phyloP scores from a whole-genome alignment of 2,329 filamentous ascomycete species.

The Cercospora sp. region DNA sequence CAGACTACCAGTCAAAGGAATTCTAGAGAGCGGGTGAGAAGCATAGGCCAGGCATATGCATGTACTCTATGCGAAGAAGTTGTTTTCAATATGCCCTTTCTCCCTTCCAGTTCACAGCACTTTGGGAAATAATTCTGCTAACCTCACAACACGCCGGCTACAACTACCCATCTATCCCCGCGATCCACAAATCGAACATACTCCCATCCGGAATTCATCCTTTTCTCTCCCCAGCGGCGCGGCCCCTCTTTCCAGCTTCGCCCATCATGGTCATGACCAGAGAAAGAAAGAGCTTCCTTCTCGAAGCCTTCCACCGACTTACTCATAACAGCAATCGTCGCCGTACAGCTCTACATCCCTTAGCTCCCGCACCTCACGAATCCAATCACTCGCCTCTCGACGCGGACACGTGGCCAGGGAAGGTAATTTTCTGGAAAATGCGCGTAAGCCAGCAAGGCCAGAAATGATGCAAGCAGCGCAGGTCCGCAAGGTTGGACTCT shows the following conservation, averaged over 20 bases:
- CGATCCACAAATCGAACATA: background rate
- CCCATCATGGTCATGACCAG: background rate
- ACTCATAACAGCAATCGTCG: conserved; percentile 10
- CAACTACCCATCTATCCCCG: background rate
- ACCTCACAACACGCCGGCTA: background rate
- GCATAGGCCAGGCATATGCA: background rate
- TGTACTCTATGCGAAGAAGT: background rate
- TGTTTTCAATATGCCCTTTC: background rate
- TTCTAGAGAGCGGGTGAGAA: background rate
- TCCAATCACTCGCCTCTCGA: background rate
- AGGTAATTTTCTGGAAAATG: background rate
- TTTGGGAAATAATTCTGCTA: background rate
- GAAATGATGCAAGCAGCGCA: too few species aligned
- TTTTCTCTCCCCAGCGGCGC: background rate
- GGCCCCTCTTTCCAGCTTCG: background rate
- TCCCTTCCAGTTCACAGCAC: too few species aligned
- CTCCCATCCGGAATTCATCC: background rate
- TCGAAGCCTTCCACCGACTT: conserved; percentile 9
- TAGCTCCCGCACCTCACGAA: conserved; percentile 5
- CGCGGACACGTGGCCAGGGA: background rate
- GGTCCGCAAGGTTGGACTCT: too few species aligned
- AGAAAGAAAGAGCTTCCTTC: background rate
- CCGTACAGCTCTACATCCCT: conserved; percentile 5
- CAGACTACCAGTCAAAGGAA: background rate
- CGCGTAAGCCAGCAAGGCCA: background rate